phyloP scores from a whole-genome alignment of 306 rosid species.

The Senna tora region DNA sequence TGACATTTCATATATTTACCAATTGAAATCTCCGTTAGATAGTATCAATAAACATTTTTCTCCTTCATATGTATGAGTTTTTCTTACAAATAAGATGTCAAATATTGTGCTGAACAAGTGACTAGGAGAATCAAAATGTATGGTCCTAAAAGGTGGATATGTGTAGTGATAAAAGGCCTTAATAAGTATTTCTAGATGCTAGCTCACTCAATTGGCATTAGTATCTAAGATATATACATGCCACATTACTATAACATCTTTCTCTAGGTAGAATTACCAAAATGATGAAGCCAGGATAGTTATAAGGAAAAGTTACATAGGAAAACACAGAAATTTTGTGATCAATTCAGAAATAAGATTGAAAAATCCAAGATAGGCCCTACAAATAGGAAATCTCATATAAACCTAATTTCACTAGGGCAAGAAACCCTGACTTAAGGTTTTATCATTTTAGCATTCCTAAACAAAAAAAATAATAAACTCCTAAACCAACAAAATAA shows the following conservation, averaged over 20 bases:
- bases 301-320: background rate
- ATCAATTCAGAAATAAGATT: background rate
- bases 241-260: background rate
- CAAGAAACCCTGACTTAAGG: background rate
- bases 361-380: background rate
- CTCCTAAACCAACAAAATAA: background rate
- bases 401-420: background rate
- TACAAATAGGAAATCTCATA: background rate
- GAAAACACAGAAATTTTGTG: background rate
- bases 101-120: background rate
- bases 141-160: background rate
- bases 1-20: conserved; percentile 17
- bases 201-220: background rate
- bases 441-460: background rate
- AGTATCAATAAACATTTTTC: background rate
- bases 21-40: conserved; percentile 10
- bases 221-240: background rate
- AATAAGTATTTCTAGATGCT: background rate
- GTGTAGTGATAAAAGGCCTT: background rate
- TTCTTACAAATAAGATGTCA: background rate
- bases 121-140: background rate
- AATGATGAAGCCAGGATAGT: background rate
- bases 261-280: background rate
- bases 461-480: no score
- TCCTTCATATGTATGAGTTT: background rate